These are phyloP conservation scores for Blumeria graminis DNA, from an alignment of 2,329 filamentous ascomycete species.

Conservation along the genomic window DNA sequence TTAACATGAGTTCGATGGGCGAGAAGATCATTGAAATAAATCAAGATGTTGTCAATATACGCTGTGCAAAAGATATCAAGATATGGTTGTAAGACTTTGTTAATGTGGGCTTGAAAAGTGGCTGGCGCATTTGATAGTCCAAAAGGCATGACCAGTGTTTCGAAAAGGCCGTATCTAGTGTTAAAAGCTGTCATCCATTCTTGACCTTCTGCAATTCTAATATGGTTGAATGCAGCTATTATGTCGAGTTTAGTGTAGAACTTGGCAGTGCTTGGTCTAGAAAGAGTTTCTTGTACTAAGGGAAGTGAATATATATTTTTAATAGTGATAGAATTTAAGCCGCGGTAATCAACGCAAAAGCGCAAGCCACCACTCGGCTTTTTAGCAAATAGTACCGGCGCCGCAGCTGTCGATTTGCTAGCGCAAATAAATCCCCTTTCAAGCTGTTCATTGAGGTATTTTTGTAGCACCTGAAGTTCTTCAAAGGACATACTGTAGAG, in stretches of 20 bases:
- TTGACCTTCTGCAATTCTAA: not conserved
- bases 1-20: too few relatives aligned
- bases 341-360: not conserved
- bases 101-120: constrained; percentile 1
- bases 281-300: not conserved
- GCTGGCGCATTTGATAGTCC: constrained; percentile 1
- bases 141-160: constrained; percentile 2
- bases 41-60: too few relatives aligned
- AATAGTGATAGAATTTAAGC: not conserved
- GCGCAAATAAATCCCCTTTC: not conserved
- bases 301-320: constrained; percentile 1
- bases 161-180: not conserved
- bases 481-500: not conserved
- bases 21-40: too few relatives aligned
- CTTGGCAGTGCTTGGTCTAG: not conserved
- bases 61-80: not conserved
- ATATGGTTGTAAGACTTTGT: not conserved
- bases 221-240: not conserved
- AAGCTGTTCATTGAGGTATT: not conserved
- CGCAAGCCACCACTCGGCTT: not conserved
- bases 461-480: not conserved
- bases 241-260: constrained; percentile 1
- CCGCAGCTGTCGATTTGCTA: not conserved
- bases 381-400: not conserved
- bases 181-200: not conserved